Evolutionary conservation across 441 rosid species (phyloP), one percentile per base, ranked within the genome.

Genomic region (Populus tomentosa): DNA sequence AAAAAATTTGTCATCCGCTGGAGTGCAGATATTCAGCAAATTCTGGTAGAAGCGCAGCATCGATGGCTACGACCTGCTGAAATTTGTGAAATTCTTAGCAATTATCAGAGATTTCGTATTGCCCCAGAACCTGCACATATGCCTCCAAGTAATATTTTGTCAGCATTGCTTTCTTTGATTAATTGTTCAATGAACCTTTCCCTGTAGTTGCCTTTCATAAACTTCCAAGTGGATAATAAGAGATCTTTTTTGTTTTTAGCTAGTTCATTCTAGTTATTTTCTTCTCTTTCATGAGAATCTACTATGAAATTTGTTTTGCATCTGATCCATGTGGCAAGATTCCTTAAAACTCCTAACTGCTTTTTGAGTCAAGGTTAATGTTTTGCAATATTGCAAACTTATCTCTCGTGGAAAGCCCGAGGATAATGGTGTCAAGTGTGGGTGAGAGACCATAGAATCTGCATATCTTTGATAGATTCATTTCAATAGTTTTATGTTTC

Each of bases 21-120:
- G 67, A 78, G 18, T 80, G 85, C 91, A 93, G 98, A 91, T 86
- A 89, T 95, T 77, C 85, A 85, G 72, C 98, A 91, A 75, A 80
- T 95, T 84, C 89, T 92, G 32, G 10, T 82, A 50, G 97, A 94
- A 84, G 99, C 99, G 40, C 89, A 92, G 10, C 83, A 87, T 79
- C 86, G 99, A 80, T 95, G 99, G 99, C 87, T 95, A 56, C 90
- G 98, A 24, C 97, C 99, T 18, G 92, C 94, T 74, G 98, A 95
- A 85, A 94, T 95, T 73, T 92, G 98, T 85, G 95, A 95, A 87
- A 91, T 95, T 79, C 90, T 95, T 73, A 83, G 82, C 73, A 94
- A 90, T 77, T 85, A 89, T 79, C 81, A 84, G 75, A 80, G 79
- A 3, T 94, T 92, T 74, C 84, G 74, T 33, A 90, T 94, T 86